Conservation (phyloP, 2,329 filamentous ascomycete species). For the Didymella segeticola region DNA sequence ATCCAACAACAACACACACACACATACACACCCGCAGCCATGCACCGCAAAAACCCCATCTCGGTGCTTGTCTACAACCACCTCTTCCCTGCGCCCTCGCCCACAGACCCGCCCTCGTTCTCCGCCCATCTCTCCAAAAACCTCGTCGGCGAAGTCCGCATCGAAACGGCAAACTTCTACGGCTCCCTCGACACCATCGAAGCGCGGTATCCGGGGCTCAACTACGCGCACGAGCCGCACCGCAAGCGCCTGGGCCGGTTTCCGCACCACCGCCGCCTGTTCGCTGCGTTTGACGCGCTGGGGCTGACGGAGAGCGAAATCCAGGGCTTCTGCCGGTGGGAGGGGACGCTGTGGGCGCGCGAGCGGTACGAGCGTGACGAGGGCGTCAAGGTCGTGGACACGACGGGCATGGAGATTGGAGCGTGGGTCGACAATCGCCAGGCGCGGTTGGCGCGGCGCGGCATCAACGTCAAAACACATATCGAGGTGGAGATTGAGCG, state of each 20-base stretch:
- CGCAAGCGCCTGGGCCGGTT: conserved; percentile 79
- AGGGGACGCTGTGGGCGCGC: conserved; percentile 83
- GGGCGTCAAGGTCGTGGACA: conserved; percentile 72
- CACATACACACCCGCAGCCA: conserved; percentile 48
- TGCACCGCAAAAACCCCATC: conserved; percentile 74
- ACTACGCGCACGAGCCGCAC: conserved; percentile 76
- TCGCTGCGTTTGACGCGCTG: conserved; percentile 75
- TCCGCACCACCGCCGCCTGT: conserved; percentile 77
- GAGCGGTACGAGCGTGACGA: conserved; percentile 81
- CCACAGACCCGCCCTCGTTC: conserved; percentile 75
- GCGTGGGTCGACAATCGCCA: conserved; percentile 62
- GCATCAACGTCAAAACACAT: conserved; percentile 53
- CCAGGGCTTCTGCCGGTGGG: conserved; percentile 76
- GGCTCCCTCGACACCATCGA: conserved; percentile 80
- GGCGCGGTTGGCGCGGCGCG: conserved; percentile 17
- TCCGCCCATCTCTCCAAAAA: conserved; percentile 71
- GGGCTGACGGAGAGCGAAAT: conserved; percentile 74
- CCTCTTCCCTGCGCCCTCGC: conserved; percentile 73
- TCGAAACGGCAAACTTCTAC: conserved; percentile 80
- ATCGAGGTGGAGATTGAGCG: conserved; percentile 51
- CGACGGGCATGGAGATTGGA: conserved; percentile 71
- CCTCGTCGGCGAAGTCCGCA: conserved; percentile 78
- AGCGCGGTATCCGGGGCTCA: conserved; percentile 80
- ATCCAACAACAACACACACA: background rate
- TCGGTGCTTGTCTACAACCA: conserved; percentile 76